phyloP scores from a whole-genome alignment of 495 filamentous ascomycete species.

The Talaromyces liani region DNA sequence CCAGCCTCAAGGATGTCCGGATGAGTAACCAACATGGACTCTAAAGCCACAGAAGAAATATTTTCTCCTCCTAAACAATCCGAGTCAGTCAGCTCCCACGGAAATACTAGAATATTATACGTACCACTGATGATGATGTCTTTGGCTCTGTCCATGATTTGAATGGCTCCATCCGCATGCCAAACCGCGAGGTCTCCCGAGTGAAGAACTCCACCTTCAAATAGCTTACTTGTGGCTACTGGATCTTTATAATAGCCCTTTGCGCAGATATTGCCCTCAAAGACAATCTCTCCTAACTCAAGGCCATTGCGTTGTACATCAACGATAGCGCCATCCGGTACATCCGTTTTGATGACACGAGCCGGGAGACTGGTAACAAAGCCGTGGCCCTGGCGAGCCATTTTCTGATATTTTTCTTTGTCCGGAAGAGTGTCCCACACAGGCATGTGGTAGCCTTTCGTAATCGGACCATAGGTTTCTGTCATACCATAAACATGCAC shows the following conservation, averaged over 20 bases:
- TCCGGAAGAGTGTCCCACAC: slow-evolving; percentile 64
- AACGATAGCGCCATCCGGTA: slow-evolving; percentile 55
- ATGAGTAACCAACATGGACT: slow-evolving; percentile 86
- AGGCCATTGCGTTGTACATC: slow-evolving; percentile 76
- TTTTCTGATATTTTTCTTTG: slow-evolving; percentile 70
- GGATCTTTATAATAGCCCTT: slow-evolving; percentile 88
- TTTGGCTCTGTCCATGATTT: slow-evolving; percentile 91
- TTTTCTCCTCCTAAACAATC: slow-evolving; percentile 74
- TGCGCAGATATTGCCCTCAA: slow-evolving; percentile 84
- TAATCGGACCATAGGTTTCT: slow-evolving; percentile 94
- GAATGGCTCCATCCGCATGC: slow-evolving; percentile 80
- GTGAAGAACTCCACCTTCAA: slow-evolving; percentile 79
- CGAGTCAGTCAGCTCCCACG: not conserved
- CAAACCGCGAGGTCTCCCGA: slow-evolving; percentile 89
- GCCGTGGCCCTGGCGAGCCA: slow-evolving; percentile 93
- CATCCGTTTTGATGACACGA: slow-evolving; percentile 74
- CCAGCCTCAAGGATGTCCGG: slow-evolving; percentile 85
- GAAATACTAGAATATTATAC: slow-evolving; percentile 14
- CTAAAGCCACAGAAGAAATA: slow-evolving; percentile 87
- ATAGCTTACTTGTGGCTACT: slow-evolving; percentile 80
- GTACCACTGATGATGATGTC: slow-evolving; percentile 97
- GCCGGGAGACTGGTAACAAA: slow-evolving; percentile 78
- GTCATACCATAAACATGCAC: slow-evolving; percentile 95
- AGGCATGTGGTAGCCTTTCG: slow-evolving; percentile 82
- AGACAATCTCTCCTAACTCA: slow-evolving; percentile 92